phyloP scores from a whole-genome alignment of 768 basidiomycete genomes.

The Fibroporia radiculosa region DNA sequence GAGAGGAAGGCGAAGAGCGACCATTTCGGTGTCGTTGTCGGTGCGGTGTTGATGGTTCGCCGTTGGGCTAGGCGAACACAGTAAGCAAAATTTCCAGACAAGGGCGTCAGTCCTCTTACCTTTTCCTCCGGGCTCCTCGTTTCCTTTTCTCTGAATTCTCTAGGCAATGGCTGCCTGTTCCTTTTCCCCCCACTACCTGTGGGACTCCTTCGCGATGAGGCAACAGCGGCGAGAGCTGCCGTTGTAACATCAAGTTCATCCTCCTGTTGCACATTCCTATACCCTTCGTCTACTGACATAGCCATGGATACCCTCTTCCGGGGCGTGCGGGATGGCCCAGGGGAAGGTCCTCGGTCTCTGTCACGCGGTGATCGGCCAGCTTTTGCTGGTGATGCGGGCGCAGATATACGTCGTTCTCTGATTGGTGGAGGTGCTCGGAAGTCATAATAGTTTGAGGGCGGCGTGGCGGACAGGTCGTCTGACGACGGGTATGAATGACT shows the following conservation, averaged over 20 bases:
- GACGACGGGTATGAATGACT: slow-evolving; percentile 34
- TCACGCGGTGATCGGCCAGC: slow-evolving; percentile 11
- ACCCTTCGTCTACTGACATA: slow-evolving; percentile 20
- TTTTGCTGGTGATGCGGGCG: slow-evolving; percentile 39
- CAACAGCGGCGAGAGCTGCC: slow-evolving; percentile 55
- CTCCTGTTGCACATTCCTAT: slow-evolving; percentile 4
- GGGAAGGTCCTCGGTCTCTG: slow-evolving; percentile 26
- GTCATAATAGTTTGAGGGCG: slow-evolving; percentile 1
- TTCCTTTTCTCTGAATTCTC: slow-evolving; percentile 36
- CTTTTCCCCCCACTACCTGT: slow-evolving; percentile 25
- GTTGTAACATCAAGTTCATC: slow-evolving; percentile 37
- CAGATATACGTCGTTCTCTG: slow-evolving; percentile 40
- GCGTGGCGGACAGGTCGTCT: slow-evolving; percentile 4
- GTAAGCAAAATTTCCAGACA: background rate
- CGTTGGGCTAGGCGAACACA: slow-evolving; percentile 6
- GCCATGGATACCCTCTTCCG: slow-evolving; percentile 36
- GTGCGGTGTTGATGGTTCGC: slow-evolving; percentile 20
- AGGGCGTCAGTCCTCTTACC: slow-evolving; percentile 24
- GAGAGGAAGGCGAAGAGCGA: slow-evolving; percentile 17
- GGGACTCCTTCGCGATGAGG: slow-evolving; percentile 47
- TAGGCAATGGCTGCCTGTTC: slow-evolving; percentile 43
- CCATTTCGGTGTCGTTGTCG: slow-evolving; percentile 9
- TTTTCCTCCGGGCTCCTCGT: slow-evolving; percentile 32
- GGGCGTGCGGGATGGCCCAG: slow-evolving; percentile 33
- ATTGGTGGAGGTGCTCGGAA: slow-evolving; percentile 21